Evolutionary conservation across 495 filamentous ascomycete species (phyloP), one percentile per base, ranked within the genome.

Genomic region (Penicillium fimorum): DNA sequence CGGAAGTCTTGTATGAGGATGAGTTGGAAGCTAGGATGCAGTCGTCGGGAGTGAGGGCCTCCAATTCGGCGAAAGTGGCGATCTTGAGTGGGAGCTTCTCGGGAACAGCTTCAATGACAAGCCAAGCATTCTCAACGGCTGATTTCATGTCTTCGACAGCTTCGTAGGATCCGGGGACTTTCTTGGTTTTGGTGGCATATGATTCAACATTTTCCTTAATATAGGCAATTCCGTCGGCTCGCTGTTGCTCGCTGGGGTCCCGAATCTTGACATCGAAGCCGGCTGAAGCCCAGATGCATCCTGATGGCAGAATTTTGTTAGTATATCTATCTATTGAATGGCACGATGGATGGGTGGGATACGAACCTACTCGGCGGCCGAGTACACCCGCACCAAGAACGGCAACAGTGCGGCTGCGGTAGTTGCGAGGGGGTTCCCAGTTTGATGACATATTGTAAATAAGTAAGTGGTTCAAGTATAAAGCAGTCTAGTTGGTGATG

Each of bases 61-160:
- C 82, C 7, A 84, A 54, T 11, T 78, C 62, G 1, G 67, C 78
- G 15, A 86, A 72, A 2, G 76, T 73, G 17, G 65, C 63, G 10
- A 77, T 75, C 67, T 84, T 85, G 47, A 82, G 62, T 8, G 68
- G 57, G 5, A 82, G 52, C 48, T 75, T 77, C 67, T 84, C 82
- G 0, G 82, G 81, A 3, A 84, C 76, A 15, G 74, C 76, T 58
- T 85, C 82, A 55, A 85, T 75, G 11, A 82, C 73, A 5, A 82
- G 71, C 70, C 72, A 74, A 2, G 77, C 68, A 41, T 76, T 70
- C n/a, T 56, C 25, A 2, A 82, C 68, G 0, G 75, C 76, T 0
- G 70, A 55, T 18, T 65, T 43, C 11, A 83, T 38, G 33, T 73
- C 64, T 32, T 70, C 62, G 33, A 76, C 70, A 0, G 62, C 62